Evolutionary conservation across 176 grass and related monocot genomes (phyloP).

Genomic region (Bonia amplexicaulis): DNA sequence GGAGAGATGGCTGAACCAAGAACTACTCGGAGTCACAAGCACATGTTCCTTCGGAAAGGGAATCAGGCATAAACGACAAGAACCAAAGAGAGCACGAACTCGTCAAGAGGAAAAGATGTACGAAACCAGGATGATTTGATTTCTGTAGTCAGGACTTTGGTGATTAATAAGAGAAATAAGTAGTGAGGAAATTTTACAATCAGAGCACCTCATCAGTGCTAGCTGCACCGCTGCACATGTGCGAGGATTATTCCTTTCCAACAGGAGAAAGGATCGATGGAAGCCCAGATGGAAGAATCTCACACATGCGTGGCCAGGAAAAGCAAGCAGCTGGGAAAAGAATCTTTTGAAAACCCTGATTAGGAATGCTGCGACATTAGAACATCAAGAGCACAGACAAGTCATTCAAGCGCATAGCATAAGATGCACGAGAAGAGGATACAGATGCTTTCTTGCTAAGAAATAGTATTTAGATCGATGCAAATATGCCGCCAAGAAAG

Average conservation of each 20-base stretch:
- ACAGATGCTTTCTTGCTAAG: background rate
- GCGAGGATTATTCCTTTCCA: constrained; percentile 44
- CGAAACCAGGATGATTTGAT: background rate
- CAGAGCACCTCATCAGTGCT: background rate
- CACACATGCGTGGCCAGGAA: constrained; percentile 42
- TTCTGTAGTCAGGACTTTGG: background rate
- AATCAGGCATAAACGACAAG: background rate
- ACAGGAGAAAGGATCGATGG: constrained; percentile 49
- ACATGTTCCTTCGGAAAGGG: constrained; percentile 27
- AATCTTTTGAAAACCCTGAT: constrained; percentile 40
- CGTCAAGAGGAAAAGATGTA: background rate
- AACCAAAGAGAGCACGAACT: background rate
- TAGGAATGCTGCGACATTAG: constrained; percentile 35
- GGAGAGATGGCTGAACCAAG: constrained; percentile 39
- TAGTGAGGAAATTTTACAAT: background rate
- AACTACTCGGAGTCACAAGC: constrained; percentile 40
- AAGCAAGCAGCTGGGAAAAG: constrained; percentile 19
- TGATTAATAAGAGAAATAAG: background rate
- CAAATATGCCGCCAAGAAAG: background rate
- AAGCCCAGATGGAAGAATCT: constrained; percentile 35
- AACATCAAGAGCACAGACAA: constrained; percentile 1
- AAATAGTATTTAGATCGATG: background rate
- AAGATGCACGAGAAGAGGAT: background rate
- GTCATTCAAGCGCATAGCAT: constrained; percentile 20
- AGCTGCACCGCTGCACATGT: constrained; percentile 4